Conservation (phyloP, 176 grass and related monocot species). For the Poa annua region DNA sequence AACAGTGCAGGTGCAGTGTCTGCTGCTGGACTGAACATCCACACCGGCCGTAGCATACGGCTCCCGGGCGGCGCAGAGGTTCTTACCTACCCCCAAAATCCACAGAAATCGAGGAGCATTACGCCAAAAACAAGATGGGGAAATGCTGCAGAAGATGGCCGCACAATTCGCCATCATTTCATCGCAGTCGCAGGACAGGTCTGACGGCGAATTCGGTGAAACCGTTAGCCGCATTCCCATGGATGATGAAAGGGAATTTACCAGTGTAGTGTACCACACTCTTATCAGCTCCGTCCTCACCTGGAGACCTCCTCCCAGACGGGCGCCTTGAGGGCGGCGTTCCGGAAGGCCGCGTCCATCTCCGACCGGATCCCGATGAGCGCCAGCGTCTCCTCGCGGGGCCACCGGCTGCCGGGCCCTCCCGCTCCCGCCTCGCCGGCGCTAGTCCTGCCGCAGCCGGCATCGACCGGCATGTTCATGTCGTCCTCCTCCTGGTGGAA, state of each 20-base stretch:
- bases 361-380: constrained; percentile 98
- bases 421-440: constrained; percentile 39
- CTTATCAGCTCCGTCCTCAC: constrained; percentile 36
- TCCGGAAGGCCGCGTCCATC: constrained; percentile 91
- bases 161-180: constrained; percentile 54
- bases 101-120: constrained; percentile 42
- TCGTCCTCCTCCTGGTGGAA: constrained; percentile 51
- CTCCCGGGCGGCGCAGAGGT: constrained; percentile 43
- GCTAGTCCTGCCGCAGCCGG: background rate
- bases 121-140: background rate
- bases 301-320: constrained; percentile 94
- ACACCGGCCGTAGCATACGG: constrained; percentile 46
- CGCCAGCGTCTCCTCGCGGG: constrained; percentile 82
- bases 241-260: constrained; percentile 26
- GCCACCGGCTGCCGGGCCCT: constrained; percentile 72
- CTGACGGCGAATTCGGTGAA: constrained; percentile 46
- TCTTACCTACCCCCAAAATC: background rate
- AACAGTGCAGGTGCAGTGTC: constrained; percentile 42
- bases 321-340: constrained; percentile 87
- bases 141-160: constrained; percentile 13
- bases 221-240: constrained; percentile 50
- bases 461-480: constrained; percentile 33
- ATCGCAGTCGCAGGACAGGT: constrained; percentile 47
- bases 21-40: constrained; percentile 35
- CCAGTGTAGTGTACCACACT: background rate